A percentile compares a stretch with the other conserved stretches of the same genome.
These are phyloP conservation scores for Mikania micrantha DNA, from an alignment of 129 eudicot species.

Conservation along the genomic window DNA sequence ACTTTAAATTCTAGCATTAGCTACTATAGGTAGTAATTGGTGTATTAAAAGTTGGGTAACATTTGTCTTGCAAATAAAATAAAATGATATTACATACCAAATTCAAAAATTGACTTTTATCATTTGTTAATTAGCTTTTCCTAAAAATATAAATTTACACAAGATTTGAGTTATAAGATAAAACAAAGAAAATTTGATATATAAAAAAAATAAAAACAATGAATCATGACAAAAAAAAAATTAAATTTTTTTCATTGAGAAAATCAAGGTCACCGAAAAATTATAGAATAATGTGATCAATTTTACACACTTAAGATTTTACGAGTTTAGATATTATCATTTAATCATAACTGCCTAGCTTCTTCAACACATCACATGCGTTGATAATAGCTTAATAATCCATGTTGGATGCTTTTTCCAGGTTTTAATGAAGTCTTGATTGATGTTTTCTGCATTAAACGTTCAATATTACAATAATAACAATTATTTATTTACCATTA, in stretches of 20 bases:
- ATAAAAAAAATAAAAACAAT: too few relatives aligned
- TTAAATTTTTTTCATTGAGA: too few relatives aligned
- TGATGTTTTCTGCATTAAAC: not conserved
- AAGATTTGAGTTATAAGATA: not conserved
- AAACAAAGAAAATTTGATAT: too few relatives aligned
- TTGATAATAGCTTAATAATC: not conserved
- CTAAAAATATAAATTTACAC: not conserved
- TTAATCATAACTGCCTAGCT: not conserved
- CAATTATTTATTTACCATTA: too few relatives aligned
- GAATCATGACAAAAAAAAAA: too few relatives aligned
- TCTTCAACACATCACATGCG: conserved; percentile 12
- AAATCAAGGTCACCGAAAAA: not conserved
- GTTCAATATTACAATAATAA: not conserved
- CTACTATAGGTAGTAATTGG: too few relatives aligned
- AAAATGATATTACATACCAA: too few relatives aligned
- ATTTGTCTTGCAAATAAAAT: too few relatives aligned
- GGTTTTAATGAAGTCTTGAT: not conserved
- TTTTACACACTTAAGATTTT: too few relatives aligned
- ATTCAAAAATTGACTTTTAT: not conserved
- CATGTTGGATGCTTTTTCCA: conserved; percentile 9
- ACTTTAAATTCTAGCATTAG: too few relatives aligned
- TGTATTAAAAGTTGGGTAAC: too few relatives aligned
- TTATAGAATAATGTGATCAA: not conserved
- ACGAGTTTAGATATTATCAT: not conserved
- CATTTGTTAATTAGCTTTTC: not conserved